Evolutionary conservation across 192 early-diverging fungal species (phyloP).

Genomic region (Podila verticillata): DNA sequence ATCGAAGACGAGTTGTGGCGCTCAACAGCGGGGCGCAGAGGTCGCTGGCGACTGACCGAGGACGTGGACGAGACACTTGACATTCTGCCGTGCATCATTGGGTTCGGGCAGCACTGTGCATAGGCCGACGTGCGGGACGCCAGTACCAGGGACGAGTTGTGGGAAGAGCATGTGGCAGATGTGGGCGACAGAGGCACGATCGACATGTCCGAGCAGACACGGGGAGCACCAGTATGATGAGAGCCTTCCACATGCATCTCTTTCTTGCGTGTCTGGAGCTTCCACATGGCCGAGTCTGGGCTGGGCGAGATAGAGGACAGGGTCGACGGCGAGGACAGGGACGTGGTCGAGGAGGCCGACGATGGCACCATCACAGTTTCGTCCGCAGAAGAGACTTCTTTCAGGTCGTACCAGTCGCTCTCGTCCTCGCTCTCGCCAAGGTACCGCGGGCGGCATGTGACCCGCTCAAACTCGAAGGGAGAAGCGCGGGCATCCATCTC

Average conservation of each 20-base stretch:
- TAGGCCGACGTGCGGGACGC: neutral
- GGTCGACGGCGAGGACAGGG: neutral
- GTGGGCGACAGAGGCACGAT: neutral
- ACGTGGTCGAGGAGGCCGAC: neutral
- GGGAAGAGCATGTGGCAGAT: neutral
- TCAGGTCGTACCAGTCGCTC: neutral
- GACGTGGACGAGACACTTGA: neutral
- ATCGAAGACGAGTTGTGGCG: neutral
- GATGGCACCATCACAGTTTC: neutral
- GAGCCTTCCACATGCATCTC: neutral
- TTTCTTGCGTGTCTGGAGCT: neutral
- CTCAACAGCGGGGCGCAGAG: neutral
- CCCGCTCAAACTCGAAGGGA: neutral
- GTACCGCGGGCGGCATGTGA: neutral
- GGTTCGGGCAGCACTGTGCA: slow-evolving; percentile 3
- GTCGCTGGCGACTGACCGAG: neutral
- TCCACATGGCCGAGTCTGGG: neutral
- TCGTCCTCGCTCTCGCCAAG: neutral
- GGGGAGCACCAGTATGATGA: neutral
- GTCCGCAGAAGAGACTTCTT: neutral
- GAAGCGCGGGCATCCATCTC: neutral
- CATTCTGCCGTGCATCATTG: neutral
- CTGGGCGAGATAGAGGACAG: neutral
- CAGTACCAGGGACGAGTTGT: neutral
- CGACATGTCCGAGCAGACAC: neutral